These are phyloP conservation scores for Vanrija pseudolonga DNA, from an alignment of 1,284 basidiomycete genomes.

Conservation along the genomic window DNA sequence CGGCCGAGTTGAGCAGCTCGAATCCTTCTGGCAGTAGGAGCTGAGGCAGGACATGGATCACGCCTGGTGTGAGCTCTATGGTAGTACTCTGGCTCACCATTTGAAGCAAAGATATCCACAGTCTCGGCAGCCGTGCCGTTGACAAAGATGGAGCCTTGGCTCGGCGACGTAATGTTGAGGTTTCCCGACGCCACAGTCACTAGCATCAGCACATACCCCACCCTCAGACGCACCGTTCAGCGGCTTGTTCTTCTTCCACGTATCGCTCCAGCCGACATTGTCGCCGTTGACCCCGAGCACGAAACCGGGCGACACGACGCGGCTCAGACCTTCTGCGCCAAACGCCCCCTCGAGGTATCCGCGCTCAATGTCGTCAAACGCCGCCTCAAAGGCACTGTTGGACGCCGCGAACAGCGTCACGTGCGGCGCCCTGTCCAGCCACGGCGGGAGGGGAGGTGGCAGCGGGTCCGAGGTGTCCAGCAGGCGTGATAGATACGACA, in stretches of 20 bases:
- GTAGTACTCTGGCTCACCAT: slow-evolving; percentile 52
- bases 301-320: slow-evolving; percentile 73
- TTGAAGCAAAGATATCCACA: slow-evolving; percentile 84
- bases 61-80: slow-evolving; percentile 51
- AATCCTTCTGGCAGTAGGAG: slow-evolving; percentile 77
- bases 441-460: slow-evolving; percentile 58
- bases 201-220: background rate
- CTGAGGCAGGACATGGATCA: slow-evolving; percentile 80
- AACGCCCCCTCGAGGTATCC: slow-evolving; percentile 81
- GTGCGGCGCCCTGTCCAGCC: slow-evolving; percentile 55
- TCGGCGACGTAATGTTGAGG: slow-evolving; percentile 59
- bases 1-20: slow-evolving; percentile 68
- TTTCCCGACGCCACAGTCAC: slow-evolving; percentile 56
- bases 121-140: slow-evolving; percentile 62
- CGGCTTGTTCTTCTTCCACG: slow-evolving; percentile 24
- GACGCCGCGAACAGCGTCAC: slow-evolving; percentile 87
- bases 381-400: slow-evolving; percentile 68
- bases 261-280: slow-evolving; percentile 39
- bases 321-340: slow-evolving; percentile 69
- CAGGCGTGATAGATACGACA: slow-evolving; percentile 62
- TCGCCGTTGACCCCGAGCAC: slow-evolving; percentile 50
- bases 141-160: slow-evolving; percentile 58
- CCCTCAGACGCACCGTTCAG: slow-evolving; percentile 14
- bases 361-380: slow-evolving; percentile 64
- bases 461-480: slow-evolving; percentile 61